Evolutionary conservation across 169 alveolate species (phyloP), one percentile per base, ranked within the genome.

Genomic region (Ichthyophthirius multifiliis): DNA sequence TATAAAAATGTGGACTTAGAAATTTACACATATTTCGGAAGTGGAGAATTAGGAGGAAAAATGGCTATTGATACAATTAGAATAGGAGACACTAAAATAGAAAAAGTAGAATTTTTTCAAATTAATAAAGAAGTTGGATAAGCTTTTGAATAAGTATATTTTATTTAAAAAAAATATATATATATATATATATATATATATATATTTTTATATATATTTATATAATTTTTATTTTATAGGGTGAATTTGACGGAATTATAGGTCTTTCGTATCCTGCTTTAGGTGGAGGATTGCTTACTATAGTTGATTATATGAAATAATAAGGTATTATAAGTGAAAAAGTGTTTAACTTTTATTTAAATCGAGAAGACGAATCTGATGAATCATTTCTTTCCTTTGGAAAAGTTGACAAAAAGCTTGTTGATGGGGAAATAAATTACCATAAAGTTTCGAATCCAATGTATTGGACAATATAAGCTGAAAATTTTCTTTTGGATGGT

Each of bases 261-360:
- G 94, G 94, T 15, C 43, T 90, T 12, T 88, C 89, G 2, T 90
- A 47, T 62, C 88, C 92, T 12, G 27, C 30, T 12, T 45, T 86
- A 47, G 78, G 87, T 7, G 82, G 73, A 37, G 89, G 85, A 5
- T 35, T 44, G 7, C 75, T 37, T 1, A 82, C 91, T 30, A 15
- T 90, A 4, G 86, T 90, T 67, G 94, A 90, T 76, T 37, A 48
- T 62, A 74, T 90, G 74, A 83, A 83, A 75, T 64, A 83, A n/a
- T 65, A 88, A 44, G 67, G 76, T 37, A 31, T 83, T 23, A 35
- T 90, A 23, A 74, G 76, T 18, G n/a, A 71, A 23, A 86, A 86
- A 31, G 30, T 78, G 5, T 83, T 87, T 37, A 64, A 85, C 9
- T 87, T 87, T 71, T 83, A 87, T 46, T 62, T 78, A 65, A 43